phyloP scores from a whole-genome alignment of 1,139 yeast species.

The Yarrowia galli region DNA sequence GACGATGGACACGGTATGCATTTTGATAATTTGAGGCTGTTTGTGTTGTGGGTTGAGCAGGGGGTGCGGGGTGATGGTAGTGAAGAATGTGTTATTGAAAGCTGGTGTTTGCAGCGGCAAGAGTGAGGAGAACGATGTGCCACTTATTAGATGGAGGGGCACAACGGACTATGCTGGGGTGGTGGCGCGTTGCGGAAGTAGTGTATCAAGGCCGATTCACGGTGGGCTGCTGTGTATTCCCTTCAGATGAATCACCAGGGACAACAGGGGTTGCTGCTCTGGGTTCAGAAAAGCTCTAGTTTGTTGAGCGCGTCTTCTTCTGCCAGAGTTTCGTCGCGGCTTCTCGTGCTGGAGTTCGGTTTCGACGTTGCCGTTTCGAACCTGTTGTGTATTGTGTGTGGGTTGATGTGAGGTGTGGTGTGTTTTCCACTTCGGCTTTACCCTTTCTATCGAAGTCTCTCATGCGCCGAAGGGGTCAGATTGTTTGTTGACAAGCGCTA shows the following conservation, averaged over 20 bases:
- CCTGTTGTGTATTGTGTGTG: slow-evolving; percentile 22
- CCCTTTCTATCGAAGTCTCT: slow-evolving; percentile 35
- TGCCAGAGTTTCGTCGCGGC: background rate
- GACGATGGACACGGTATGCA: slow-evolving; percentile 35
- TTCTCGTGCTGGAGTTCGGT: background rate
- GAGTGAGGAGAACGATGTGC: background rate
- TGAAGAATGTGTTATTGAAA: background rate
- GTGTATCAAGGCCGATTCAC: slow-evolving; percentile 4
- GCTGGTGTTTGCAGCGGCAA: slow-evolving; percentile 4
- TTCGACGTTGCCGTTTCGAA: slow-evolving; percentile 13
- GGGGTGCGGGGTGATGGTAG: slow-evolving; percentile 1
- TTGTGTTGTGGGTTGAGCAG: slow-evolving; percentile 14
- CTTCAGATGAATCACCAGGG: slow-evolving; percentile 21
- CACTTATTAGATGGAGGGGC: background rate
- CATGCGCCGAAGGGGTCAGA: slow-evolving; percentile 33
- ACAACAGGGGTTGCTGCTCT: slow-evolving; percentile 34
- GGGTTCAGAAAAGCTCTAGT: slow-evolving; percentile 6
- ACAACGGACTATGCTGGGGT: slow-evolving; percentile 1
- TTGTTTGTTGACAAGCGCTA: slow-evolving; percentile 31
- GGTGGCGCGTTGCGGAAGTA: slow-evolving; percentile 14
- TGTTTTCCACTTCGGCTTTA: slow-evolving; percentile 32
- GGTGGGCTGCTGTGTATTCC: background rate
- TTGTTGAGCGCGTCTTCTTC: background rate
- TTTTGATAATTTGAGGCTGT: slow-evolving; percentile 18
- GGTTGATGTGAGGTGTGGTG: slow-evolving; percentile 27